These are phyloP conservation scores for Hypomontagnella monticulosa DNA, from an alignment of 495 filamentous ascomycete genomes.

Conservation along the genomic window DNA sequence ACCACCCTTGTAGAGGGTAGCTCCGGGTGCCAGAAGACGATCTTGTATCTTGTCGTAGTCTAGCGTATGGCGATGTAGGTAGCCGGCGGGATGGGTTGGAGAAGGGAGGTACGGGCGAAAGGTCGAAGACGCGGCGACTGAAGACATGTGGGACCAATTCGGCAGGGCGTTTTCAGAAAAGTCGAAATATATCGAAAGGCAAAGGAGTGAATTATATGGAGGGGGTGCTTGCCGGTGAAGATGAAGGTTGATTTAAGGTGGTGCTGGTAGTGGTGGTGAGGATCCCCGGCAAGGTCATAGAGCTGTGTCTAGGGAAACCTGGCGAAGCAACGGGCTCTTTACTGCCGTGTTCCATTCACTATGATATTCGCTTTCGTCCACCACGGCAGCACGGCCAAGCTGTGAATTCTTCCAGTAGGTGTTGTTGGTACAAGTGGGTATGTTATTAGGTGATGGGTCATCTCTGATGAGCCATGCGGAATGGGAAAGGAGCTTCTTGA, in stretches of 20 bases:
- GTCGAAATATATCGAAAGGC: slow-evolving; percentile 1
- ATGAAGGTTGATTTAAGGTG: background rate
- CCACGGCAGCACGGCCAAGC: slow-evolving; percentile 11
- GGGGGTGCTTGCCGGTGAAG: too few relatives aligned
- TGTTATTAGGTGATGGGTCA: slow-evolving; percentile 38
- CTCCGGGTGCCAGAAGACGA: slow-evolving; percentile 17
- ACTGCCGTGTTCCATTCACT: slow-evolving; percentile 36
- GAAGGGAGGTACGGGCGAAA: slow-evolving; percentile 42
- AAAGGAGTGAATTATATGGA: slow-evolving; percentile 11
- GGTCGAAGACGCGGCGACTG: slow-evolving; percentile 33
- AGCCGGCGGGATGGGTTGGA: slow-evolving; percentile 23
- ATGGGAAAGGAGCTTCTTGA: slow-evolving; percentile 24
- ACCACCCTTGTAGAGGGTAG: slow-evolving; percentile 43
- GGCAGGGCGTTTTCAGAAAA: slow-evolving; percentile 18
- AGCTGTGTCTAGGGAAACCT: slow-evolving; percentile 1
- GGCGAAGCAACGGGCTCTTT: slow-evolving; percentile 32
- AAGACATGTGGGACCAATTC: slow-evolving; percentile 48
- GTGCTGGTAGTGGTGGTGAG: slow-evolving; percentile 9
- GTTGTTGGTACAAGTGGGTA: slow-evolving; percentile 30
- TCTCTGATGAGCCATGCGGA: slow-evolving; percentile 44
- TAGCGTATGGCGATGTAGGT: slow-evolving; percentile 20
- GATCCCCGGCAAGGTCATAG: slow-evolving; percentile 2
- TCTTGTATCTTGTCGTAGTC: slow-evolving; percentile 25
- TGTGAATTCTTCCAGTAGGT: slow-evolving; percentile 9
- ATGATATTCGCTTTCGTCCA: slow-evolving; percentile 22